Evolutionary conservation across 2,329 filamentous ascomycete species (phyloP).

Genomic region (Talaromyces marneffei): DNA sequence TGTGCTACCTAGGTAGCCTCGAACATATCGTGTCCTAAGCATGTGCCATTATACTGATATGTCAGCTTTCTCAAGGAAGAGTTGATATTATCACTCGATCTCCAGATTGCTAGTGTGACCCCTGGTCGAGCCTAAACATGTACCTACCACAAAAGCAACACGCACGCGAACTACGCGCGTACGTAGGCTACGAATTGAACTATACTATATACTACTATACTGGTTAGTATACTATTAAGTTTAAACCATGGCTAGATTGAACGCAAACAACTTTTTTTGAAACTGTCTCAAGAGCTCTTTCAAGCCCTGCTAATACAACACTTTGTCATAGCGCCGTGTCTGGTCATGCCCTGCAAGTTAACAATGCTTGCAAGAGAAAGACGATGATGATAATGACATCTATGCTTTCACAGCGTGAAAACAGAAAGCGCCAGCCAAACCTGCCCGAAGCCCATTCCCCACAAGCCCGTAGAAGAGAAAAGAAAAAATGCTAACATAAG

Average conservation of each 20-base stretch:
- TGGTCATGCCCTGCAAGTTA: constrained; percentile 2
- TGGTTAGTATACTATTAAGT: neutral
- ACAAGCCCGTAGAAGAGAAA: constrained; percentile 31
- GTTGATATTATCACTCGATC: neutral
- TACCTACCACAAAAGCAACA: neutral
- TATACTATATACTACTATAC: too few relatives aligned
- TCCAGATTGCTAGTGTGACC: too few relatives aligned
- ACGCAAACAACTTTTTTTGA: neutral
- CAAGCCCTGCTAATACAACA: constrained; percentile 3
- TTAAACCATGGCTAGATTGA: neutral
- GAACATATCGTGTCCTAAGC: neutral
- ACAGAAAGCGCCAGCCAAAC: constrained; percentile 28
- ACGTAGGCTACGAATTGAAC: too few relatives aligned
- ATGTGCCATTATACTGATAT: neutral
- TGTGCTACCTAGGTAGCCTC: neutral
- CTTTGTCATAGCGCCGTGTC: neutral
- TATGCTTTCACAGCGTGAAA: constrained; percentile 22
- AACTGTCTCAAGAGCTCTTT: neutral
- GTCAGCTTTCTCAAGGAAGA: neutral
- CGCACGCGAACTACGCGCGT: neutral
- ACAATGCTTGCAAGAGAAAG: constrained; percentile 19
- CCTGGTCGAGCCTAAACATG: neutral
- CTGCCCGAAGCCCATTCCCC: constrained; percentile 27
- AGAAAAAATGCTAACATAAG: constrained; percentile 17
- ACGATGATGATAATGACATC: constrained; percentile 24